Evolutionary conservation across 2,329 filamentous ascomycete species (phyloP), one percentile per base, ranked within the genome.

Genomic region (Aaosphaeria pasadenensis): DNA sequence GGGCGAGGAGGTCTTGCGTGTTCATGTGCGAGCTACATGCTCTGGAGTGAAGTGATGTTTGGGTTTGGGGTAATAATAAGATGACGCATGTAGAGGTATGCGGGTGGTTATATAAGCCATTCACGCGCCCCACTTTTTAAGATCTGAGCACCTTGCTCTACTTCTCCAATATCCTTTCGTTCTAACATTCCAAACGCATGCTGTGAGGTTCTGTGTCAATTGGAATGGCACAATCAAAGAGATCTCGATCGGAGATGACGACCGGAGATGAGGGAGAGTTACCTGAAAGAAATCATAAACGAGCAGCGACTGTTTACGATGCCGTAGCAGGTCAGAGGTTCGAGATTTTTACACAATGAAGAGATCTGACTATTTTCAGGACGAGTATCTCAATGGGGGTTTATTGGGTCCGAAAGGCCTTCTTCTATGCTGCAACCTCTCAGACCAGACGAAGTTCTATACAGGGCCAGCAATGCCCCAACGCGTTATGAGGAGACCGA

Each of bases 381-480:
- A 7, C 74, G 78, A 45, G 67, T 82, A 11, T 76, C 70, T 4
- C 63, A 67, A 42, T 60, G 71, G 48, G 73, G 74, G 46, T 75
- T 77, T 51, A 69, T 78, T 17, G 55, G 47, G 11, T 45, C 62
- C 7, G 71, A 71, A 11, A 62, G 61, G 38, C 45, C 62, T 17
- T 67, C 62, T 39, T 56, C 60, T n/a, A 57, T 58, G 13, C 62
- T 59, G 47, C 56, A 68, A 58, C 64, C 76, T 4, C 59, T 88
- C 5, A 76, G 84, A 2, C 86, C 88, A 2, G 87, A 90, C 46
- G 84, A 89, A 49, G 82, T 86, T 1, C 77, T 91, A 4, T 91
- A 89, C 66, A 81, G 81, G 30, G 79, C 80, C 42, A 76, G 75
- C 53, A 73, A 80, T 50, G 87, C 87, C 1, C 87, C 87, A 2